phyloP scores from a whole-genome alignment of 148 eudicot genomes.

The Simmondsia chinensis region DNA sequence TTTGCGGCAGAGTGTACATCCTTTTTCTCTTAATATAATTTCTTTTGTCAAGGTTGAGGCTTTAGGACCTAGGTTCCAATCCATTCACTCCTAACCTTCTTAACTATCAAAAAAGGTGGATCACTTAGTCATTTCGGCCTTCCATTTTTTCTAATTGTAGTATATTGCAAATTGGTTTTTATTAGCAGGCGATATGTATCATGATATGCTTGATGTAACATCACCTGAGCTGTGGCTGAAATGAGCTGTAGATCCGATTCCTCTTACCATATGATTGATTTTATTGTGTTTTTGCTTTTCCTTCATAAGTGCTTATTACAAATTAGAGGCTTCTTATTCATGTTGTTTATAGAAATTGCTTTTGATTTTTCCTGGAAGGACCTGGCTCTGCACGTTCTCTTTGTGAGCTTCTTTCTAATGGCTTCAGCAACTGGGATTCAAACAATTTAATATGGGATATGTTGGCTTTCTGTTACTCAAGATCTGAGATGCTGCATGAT shows the following conservation, averaged over 20 bases:
- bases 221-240: too few species aligned
- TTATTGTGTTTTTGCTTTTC: background rate
- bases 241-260: background rate
- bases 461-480: slow-evolving; percentile 68
- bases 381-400: slow-evolving; percentile 45
- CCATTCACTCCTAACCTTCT: too few species aligned
- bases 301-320: background rate
- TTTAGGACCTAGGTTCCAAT: too few species aligned
- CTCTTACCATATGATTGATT: background rate
- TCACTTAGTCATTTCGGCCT: too few species aligned
- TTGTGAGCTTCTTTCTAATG: slow-evolving; percentile 44
- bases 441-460: slow-evolving; percentile 63
- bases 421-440: slow-evolving; percentile 43
- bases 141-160: too few species aligned
- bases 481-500: slow-evolving; percentile 54
- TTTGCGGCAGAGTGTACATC: too few species aligned
- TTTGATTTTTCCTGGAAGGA: slow-evolving; percentile 50
- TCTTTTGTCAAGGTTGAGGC: too few species aligned
- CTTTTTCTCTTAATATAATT: too few species aligned
- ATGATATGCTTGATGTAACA: too few species aligned
- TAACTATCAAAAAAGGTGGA: too few species aligned
- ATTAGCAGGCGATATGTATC: too few species aligned
- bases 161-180: too few species aligned
- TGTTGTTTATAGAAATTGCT: slow-evolving; percentile 20
- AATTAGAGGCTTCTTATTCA: background rate